Base-by-base conservation (phyloP, 2,329 filamentous ascomycete genomes). In the Talaromyces sp. region DNA sequence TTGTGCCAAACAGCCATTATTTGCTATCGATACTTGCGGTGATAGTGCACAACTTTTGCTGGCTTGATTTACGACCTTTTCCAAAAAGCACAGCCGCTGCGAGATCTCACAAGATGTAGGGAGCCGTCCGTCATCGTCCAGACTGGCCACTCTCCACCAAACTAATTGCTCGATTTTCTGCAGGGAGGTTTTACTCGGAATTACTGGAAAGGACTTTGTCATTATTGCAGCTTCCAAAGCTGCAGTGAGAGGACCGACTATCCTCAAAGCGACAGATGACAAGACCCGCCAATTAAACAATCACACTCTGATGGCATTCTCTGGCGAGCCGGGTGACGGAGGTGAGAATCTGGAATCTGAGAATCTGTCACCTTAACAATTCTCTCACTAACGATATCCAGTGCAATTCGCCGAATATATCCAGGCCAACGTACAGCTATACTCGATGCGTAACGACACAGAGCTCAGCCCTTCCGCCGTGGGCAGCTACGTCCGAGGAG, bases 331-430 rank as follows among this genome's bases (percentile, higher is more conserved):
- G 64, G 95, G 95, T 71, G 95, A 99, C 75, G 98, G 93, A 70
- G 86, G 92, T 95, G 27, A 14, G 55, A n/a, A 13, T 11, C 14
- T 14, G 43, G 10, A 13, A 27, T 11, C 14, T 24, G 11, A 21
- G 43, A 46, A 21, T 5, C 19, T 13, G 21, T 11, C 19, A 4
- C 14, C n/a, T 38, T 8, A 21, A 29, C 8, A 10, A 52, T 7
- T 26, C 41, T 14, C 7, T 55, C 21, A 27, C 32, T 50, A 31
- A 46, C 43, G 7, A 24, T 26, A 27, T 62, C 17, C 61, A 96
- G 93, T 98, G 64, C 93, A 99, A 88, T 99, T 99, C 77, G 91
- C 96, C 76, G 95, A 99, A 81, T 99, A 93, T 81, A 96, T 99
- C 77, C 93, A 98, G 85, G 93, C 93, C 75, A 99, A 99, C 78